Evolutionary conservation across 2,329 filamentous ascomycete species (phyloP).

Genomic region (Aspergillaceae sp.): DNA sequence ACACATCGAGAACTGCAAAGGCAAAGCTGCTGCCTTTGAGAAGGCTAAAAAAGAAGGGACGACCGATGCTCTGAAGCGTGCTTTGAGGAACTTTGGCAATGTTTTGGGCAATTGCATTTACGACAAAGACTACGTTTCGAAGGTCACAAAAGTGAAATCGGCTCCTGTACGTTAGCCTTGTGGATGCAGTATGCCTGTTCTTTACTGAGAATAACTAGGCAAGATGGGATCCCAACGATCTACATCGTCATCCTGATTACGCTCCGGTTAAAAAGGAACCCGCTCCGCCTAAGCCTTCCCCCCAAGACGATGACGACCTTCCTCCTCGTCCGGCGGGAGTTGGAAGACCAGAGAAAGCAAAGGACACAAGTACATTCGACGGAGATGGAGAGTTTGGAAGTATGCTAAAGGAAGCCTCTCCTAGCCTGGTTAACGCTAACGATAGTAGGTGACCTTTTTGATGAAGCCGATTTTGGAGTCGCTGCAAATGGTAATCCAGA

Average conservation of each 20-base stretch:
- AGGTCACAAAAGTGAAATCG: constrained; percentile 83
- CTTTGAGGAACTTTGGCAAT: constrained; percentile 87
- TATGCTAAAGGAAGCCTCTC: constrained; percentile 12
- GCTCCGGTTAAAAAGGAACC: constrained; percentile 52
- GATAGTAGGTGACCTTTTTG: constrained; percentile 52
- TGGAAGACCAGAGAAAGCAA: constrained; percentile 22
- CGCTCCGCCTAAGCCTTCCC: constrained; percentile 22
- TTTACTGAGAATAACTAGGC: constrained; percentile 30
- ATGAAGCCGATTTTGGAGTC: constrained; percentile 67
- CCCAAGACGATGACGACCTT: constrained; percentile 45
- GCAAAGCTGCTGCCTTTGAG: constrained; percentile 91
- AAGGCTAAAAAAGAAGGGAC: constrained; percentile 98
- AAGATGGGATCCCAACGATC: constrained; percentile 67
- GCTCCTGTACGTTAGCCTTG: constrained; percentile 43
- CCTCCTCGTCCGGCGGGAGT: constrained; percentile 19
- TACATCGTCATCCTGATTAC: constrained; percentile 75
- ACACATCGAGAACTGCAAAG: constrained; percentile 90
- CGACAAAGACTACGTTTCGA: constrained; percentile 85
- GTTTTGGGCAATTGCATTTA: constrained; percentile 98
- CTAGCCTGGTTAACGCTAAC: constrained; percentile 10
- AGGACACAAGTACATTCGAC: constrained; percentile 25
- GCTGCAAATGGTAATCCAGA: constrained; percentile 64
- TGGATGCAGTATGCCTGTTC: not conserved
- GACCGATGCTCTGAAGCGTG: constrained; percentile 85
- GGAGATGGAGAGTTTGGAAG: constrained; percentile 37